Evolutionary conservation across 2,329 filamentous ascomycete species (phyloP), one percentile per base, ranked within the genome.

Genomic region (Colletotrichum noveboracense): DNA sequence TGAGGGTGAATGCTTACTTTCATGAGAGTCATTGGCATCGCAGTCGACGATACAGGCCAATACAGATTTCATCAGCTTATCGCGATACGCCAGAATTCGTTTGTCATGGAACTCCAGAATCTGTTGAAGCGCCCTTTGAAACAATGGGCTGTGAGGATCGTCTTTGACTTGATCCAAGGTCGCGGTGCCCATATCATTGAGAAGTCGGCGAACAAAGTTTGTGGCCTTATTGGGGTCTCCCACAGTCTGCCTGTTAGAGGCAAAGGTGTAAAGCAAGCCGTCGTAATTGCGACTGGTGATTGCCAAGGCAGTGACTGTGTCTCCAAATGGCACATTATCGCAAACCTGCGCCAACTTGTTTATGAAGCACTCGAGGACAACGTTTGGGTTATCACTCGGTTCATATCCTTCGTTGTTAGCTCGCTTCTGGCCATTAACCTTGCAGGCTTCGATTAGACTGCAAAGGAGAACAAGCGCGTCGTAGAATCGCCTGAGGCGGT

Each of bases 291-390:
- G 75, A 8, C 83, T 77, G 1, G 84, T 72, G 1, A 85, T 77
- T 0, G 79, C 75, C n/a, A 84, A 56, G 0, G 83, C 79, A 0
- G 84, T 81, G 6, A 85, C 81, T 0, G 82, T 84, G 2, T 30
- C 71, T 3, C 83, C 84, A 2, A 80, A 75, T 18, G 77, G 80
- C 12, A 66, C 30, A 3, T 71, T 80, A 52, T 85, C 83, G 65
- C 83, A 84, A 5, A 83, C 75, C 21, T 79, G 79, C 0, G 82
- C 81, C 3, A 85, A 71, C 9, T 79, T 81, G 56, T 84, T 79
- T 1, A 84, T 78, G n/a, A 82, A 85, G 3, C 32, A 72, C 4
- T 81, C 78, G 6, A 82, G 82, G 2, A 64, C 66, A 14, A 80
- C 68, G 18, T 82, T 79, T 8, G 79, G 70, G 2, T 18, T 43